Evolutionary conservation across 176 grass and related monocot species (phyloP).

Genomic region (Cymbopogon citratus): DNA sequence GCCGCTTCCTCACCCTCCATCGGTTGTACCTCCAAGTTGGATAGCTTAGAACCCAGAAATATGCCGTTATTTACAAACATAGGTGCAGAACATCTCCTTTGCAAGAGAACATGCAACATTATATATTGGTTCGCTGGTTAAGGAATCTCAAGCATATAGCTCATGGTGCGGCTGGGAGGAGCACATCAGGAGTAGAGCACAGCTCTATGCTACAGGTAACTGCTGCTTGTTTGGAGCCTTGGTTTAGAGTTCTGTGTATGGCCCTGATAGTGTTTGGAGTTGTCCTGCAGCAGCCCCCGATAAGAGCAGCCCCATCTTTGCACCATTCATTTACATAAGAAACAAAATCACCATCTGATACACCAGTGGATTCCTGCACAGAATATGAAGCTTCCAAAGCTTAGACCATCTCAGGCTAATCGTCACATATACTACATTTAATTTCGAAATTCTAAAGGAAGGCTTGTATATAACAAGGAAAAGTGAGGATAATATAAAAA

Average conservation of each 20-base stretch:
- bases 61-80: too few species aligned
- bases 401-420: background rate
- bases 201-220: slow-evolving; percentile 5
- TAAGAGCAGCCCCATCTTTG: slow-evolving; percentile 62
- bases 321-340: slow-evolving; percentile 73
- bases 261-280: slow-evolving; percentile 89
- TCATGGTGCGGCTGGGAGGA: background rate
- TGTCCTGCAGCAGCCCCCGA: slow-evolving; percentile 92
- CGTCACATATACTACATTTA: background rate
- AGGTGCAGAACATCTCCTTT: slow-evolving; percentile 19
- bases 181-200: background rate
- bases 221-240: background rate
- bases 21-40: too few species aligned
- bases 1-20: slow-evolving; percentile 2
- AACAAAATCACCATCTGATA: slow-evolving; percentile 80
- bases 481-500: background rate
- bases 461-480: background rate
- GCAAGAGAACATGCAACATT: background rate
- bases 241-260: slow-evolving; percentile 58
- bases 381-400: background rate
- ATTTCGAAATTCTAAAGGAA: background rate
- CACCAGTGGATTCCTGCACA: slow-evolving; percentile 67
- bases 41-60: too few species aligned
- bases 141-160: background rate
- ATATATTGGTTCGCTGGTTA: background rate